Base-by-base conservation (phyloP, 1,284 basidiomycete genomes). In the Salmacisia buchloeana region DNA sequence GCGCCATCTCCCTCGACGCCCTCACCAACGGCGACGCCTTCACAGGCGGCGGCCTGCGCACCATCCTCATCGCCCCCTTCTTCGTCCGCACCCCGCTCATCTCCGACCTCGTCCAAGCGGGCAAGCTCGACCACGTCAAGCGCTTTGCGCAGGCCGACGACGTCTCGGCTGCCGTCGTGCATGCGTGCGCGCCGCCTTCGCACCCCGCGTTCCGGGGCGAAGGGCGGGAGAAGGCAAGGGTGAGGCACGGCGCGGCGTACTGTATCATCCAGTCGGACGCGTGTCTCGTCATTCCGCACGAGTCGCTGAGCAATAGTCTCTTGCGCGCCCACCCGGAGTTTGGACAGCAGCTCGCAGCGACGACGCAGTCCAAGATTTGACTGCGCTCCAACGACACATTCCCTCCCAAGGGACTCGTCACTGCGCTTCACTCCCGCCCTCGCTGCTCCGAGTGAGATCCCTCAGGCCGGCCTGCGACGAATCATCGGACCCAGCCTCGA, bases 11-110 rank as follows among this genome's bases (percentile, higher is more conserved):
- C 61, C 79, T 80, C 33, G 70, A 78, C 23, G 79, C 83, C 25
- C 71, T 75, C 5, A 13, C 70, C 1, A 68, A 81, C 43, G 49
- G 49, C 15, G 49, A 54, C 31, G 49, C 49, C 15, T 54, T 54
- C 49, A 13, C 23, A n/a, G 49, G 49, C 5, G 29, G 49, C 31
- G 81, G 82, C 18, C 83, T 86, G 65, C 82, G 85, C 18, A 77
- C 85, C 29, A 81, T 80, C 13, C 80, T 81, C 63, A 82, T 87
- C 38, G 85, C 84, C 63, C 85, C 85, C 0, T 86, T 82, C 74
- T 85, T 84, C 64, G 84, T 54, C 49, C 49, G 49, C 10, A 54
- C 49, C 29, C 49, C 49, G 2, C 49, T 54, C 27, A 54, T 54
- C 27, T 33, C 25, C 49, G 49, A 54, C 25, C 29, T 54, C 15